Evolutionary conservation across 768 basidiomycete species (phyloP), one percentile per base, ranked within the genome.

Genomic region (Gyrodon lividus): DNA sequence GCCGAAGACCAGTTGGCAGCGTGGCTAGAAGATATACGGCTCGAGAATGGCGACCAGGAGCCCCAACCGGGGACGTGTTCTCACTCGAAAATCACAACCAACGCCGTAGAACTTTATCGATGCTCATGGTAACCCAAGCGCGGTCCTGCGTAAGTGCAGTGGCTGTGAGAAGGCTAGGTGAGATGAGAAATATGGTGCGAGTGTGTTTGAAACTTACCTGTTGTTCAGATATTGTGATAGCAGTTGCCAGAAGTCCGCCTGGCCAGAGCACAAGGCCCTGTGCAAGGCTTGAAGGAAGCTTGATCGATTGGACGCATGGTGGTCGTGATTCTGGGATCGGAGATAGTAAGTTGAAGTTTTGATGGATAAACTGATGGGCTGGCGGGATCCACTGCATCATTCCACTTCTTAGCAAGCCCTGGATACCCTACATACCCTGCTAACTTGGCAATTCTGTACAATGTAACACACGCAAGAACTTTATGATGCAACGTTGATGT

Each of bases 121-220:
- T 87, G 86, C 58, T 82, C 83, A 22, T 82, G 77, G 77, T 6
- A 86, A 84, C 51, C 83, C 83, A 6, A 84, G 79, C 44, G 82
- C 80, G 0, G 72, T 73, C 6, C 62, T 84, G 42, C 73, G 74
- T 55, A 83, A 80, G 62, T 84, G 82, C 54, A 61, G 66, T 5
- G 71, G 74, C 2, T 80, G 78, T 47, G 68, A 59, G 22, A 70
- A 66, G 48, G 68, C 74, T 9, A 74, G 75, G 77, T 75, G 57
- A 54, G 46, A 20, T 13, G 8, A 10, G 5, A 4, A 24, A n/a
- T 22, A 5, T 28, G 10, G 41, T 31, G 37, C 17, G 26, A 7
- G 7, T 17, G 9, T n/a, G 10, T 5, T 12, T 17, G n/a, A 14
- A 6, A 16, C 16, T 45, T 20, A 42, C 22, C 28, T 22, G 8